phyloP scores from a whole-genome alignment of 2,329 filamentous ascomycete species.

The Corniculantispora saksenae region DNA sequence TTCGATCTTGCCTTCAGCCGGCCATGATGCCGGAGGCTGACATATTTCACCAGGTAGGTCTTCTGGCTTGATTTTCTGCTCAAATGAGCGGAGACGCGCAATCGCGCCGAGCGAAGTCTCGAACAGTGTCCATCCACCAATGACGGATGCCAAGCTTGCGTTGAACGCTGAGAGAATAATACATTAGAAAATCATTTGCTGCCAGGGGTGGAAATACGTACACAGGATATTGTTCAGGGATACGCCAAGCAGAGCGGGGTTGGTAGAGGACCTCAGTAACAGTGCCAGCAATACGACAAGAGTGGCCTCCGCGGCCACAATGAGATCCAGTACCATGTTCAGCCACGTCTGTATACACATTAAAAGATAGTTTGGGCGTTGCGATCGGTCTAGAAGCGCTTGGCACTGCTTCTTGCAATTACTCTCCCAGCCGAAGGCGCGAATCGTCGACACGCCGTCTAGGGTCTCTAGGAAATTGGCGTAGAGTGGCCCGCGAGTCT shows the following conservation, averaged over 20 bases:
- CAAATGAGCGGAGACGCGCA: conserved; percentile 30
- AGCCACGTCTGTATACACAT: conserved; percentile 53
- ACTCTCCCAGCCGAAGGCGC: conserved; percentile 36
- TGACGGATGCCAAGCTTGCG: conserved; percentile 32
- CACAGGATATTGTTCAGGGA: conserved; percentile 31
- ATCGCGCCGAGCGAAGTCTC: conserved; percentile 32
- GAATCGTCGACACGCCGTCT: conserved; percentile 30
- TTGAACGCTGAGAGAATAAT: conserved; percentile 26
- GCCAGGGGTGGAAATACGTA: not conserved
- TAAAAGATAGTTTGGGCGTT: conserved; percentile 42
- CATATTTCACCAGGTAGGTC: conserved; percentile 25
- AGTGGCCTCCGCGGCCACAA: conserved; percentile 36
- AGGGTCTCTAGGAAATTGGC: conserved; percentile 32
- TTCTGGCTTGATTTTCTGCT: conserved; percentile 26
- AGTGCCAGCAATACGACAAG: conserved; percentile 48
- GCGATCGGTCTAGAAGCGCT: conserved; percentile 35
- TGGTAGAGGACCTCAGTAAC: conserved; percentile 40
- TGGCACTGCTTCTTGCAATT: conserved; percentile 25
- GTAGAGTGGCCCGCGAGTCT: conserved; percentile 33
- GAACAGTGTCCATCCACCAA: conserved; percentile 35
- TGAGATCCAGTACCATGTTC: conserved; percentile 47
- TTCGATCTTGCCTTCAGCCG: conserved; percentile 13
- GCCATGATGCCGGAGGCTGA: conserved; percentile 30
- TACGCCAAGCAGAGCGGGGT: conserved; percentile 32
- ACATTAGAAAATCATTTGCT: not conserved